Conservation (phyloP, 2,329 filamentous ascomycete genomes). For the Nothophoma quercina region DNA sequence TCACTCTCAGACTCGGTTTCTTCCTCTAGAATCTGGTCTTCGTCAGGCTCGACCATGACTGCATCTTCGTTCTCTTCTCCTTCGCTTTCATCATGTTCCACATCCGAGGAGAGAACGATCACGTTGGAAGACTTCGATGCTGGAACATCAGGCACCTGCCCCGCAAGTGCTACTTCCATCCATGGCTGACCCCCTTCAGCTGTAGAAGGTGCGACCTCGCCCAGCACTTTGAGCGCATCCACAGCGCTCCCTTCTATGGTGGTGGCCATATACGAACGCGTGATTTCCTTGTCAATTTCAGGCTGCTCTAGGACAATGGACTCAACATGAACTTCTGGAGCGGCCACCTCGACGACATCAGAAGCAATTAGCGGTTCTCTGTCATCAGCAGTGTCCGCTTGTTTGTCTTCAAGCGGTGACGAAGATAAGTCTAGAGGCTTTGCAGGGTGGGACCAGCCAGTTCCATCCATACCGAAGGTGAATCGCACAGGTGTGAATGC, state of each 20-base stretch:
- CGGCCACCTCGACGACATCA: background rate
- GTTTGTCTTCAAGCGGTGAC: conserved; percentile 19
- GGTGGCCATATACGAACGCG: background rate
- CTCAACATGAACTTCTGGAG: background rate
- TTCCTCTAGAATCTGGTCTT: background rate
- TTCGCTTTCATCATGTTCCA: background rate
- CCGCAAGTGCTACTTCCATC: background rate
- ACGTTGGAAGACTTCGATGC: background rate
- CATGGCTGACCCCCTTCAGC: background rate
- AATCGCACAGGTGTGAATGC: conserved; percentile 48
- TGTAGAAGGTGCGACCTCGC: background rate
- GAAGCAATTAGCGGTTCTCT: background rate
- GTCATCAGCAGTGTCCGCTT: conserved; percentile 10
- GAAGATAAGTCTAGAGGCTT: conserved; percentile 29
- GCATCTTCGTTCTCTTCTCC: background rate
- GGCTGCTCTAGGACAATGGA: background rate
- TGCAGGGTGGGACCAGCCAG: conserved; percentile 29
- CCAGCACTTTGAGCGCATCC: background rate
- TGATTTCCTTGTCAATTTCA: background rate
- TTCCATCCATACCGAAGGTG: conserved; percentile 46
- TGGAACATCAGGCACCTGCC: background rate
- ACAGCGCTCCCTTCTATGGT: background rate
- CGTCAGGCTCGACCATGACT: background rate
- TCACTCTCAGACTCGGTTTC: background rate
- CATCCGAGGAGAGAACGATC: conserved; percentile 1